phyloP scores from a whole-genome alignment of 805 yeast genomes.

The Candida arabinofermentans region DNA sequence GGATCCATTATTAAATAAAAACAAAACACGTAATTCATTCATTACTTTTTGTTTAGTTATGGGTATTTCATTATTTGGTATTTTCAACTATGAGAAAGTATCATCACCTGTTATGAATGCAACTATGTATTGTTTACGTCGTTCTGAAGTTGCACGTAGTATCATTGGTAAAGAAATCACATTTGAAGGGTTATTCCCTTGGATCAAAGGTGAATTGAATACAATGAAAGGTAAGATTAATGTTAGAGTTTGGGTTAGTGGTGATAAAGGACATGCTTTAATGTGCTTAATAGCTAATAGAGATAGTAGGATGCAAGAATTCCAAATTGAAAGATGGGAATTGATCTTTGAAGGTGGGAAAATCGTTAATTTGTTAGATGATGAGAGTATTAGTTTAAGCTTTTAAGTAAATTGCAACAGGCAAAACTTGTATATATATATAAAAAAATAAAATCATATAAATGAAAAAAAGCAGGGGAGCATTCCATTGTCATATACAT shows the following conservation, averaged over 20 bases:
- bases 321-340: conserved; percentile 61
- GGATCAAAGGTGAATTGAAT: conserved; percentile 83
- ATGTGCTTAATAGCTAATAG: conserved; percentile 70
- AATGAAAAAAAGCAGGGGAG: too few relatives aligned
- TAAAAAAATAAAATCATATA: too few relatives aligned
- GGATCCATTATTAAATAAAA: conserved; percentile 59
- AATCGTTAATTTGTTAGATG: conserved; percentile 45
- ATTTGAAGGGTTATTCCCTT: conserved; percentile 74
- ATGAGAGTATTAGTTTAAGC: conserved; percentile 33
- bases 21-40: conserved; percentile 51
- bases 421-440: too few relatives aligned
- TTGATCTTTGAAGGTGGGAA: conserved; percentile 43
- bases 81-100: conserved; percentile 90
- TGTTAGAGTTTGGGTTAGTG: conserved; percentile 65
- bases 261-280: conserved; percentile 52
- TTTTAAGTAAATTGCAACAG: conserved; percentile 5
- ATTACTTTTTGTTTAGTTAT: conserved; percentile 49
- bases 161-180: conserved; percentile 72
- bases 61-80: conserved; percentile 53
- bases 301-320: conserved; percentile 52
- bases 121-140: conserved; percentile 77
- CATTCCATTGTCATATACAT: too few relatives aligned
- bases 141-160: conserved; percentile 61
- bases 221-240: conserved; percentile 81
- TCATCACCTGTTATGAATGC: conserved; percentile 86